A percentile compares a stretch with the other conserved stretches of the same genome.
Evolutionary conservation across 495 filamentous ascomycete genomes (phyloP).

Genomic region (Neurospora sp.): DNA sequence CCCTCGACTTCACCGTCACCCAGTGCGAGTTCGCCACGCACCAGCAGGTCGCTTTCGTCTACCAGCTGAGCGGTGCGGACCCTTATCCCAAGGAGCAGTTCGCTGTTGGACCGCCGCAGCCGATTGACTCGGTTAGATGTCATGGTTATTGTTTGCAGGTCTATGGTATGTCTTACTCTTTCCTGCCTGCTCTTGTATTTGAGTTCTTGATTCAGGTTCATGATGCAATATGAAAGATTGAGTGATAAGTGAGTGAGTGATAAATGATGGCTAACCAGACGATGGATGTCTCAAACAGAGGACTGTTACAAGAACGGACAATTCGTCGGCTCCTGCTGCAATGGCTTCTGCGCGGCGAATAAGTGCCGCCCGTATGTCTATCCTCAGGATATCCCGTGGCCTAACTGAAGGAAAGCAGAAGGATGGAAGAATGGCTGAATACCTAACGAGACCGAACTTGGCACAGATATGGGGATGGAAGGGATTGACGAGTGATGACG

Average conservation of each 20-base stretch:
- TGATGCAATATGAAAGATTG: too few relatives aligned
- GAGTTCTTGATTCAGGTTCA: too few relatives aligned
- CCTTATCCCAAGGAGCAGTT: conserved; percentile 12
- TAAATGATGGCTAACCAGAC: background rate
- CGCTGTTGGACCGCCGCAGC: conserved; percentile 21
- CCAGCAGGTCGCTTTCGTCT: conserved; percentile 8
- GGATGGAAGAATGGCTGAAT: background rate
- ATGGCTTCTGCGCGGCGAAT: conserved; percentile 21
- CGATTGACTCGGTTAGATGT: conserved; percentile 18
- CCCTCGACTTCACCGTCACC: conserved; percentile 17
- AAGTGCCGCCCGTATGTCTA: conserved; percentile 21
- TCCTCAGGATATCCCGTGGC: background rate
- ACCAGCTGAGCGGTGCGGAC: conserved; percentile 10
- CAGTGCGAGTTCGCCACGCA: conserved; percentile 17
- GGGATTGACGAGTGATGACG: background rate
- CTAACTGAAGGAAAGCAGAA: background rate
- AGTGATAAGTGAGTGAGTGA: too few relatives aligned
- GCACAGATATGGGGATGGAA: background rate
- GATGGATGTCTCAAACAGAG: background rate
- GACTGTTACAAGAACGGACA: conserved; percentile 20
- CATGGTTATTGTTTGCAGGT: conserved; percentile 15
- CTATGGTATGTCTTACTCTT: conserved; percentile 1
- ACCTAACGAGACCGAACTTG: too few relatives aligned
- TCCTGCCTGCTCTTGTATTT: too few relatives aligned
- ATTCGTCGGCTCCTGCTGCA: conserved; percentile 19